Evolutionary conservation across 805 yeast genomes (phyloP), one percentile per base, ranked within the genome.

Genomic region (Yueomyces sinensis): DNA sequence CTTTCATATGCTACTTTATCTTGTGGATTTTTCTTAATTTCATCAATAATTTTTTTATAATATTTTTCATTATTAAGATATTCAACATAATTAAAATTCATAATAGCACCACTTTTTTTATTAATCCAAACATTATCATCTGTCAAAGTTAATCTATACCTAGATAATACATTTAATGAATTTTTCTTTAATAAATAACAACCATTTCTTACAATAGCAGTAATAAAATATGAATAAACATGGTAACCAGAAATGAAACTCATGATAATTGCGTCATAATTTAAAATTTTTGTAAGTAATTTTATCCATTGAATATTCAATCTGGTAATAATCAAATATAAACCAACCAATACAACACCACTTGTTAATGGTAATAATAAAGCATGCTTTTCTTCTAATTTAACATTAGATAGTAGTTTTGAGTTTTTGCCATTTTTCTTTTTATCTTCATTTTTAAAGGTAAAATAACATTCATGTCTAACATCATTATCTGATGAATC

Each of bases 281-380:
- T 59, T 33, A 72, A 38, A 17, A 50, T 45, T 27, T 43, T 40
- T 11, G 11, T 20, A 32, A 55, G 46, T 9, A 72, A 39, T 4
- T 51, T 57, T 9, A 41, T 41, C 37, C 60, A 56, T 32, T 60
- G 42, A 27, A 52, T 47, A 17, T 38, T 32, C 23, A 42, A 33
- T 31, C 38, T 40, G 35, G 58, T 57, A 32, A 67, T 33, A 4
- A 39, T 5, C 36, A 54, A 59, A 44, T 68, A 63, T 27, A 71
- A 35, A 0, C 59, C 58, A 22, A 54, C 38, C 29, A 74, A 31
- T 4, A 41, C 34, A 14, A 41, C 13, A 24, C 67, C 66, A 4
- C 70, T 68, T 5, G 62, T 13, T 4, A 73, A 36, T 0, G 80
- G 79, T 47, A 70, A 44, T 3, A 52, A 14, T 4, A 62, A 28